These are phyloP conservation scores for Crotalaria pallida DNA, from an alignment of 306 rosid species.

Conservation along the genomic window DNA sequence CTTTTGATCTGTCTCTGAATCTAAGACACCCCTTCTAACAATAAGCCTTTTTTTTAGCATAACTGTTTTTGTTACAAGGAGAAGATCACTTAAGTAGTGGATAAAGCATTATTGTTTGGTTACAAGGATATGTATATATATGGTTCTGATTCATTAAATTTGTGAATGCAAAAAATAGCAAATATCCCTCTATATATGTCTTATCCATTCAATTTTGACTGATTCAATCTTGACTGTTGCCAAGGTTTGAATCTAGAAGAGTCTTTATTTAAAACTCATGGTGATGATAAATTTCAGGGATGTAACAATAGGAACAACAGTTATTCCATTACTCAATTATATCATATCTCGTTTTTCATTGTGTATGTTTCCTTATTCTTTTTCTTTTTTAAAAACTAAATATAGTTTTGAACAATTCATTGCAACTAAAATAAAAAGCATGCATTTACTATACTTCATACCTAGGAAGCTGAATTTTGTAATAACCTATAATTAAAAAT, in stretches of 20 bases:
- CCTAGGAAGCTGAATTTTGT: background rate
- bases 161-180: constrained; percentile 26
- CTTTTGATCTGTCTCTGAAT: background rate
- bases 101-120: background rate
- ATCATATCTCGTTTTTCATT: background rate
- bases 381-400: background rate
- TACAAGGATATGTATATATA: background rate
- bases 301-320: background rate
- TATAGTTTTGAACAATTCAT: background rate
- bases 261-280: background rate
- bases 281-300: constrained; percentile 1
- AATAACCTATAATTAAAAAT: background rate
- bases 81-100: background rate
- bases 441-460: background rate
- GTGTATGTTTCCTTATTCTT: background rate
- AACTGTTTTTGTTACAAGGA: background rate
- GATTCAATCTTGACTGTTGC: background rate
- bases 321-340: background rate
- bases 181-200: background rate
- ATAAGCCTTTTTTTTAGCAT: constrained; percentile 1
- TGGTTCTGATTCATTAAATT: constrained; percentile 4
- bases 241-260: background rate
- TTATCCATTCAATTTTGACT: constrained; percentile 6
- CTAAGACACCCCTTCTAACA: background rate
- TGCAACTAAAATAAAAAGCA: background rate